Base-by-base conservation (phyloP, 2,329 filamentous ascomycete species). In the Neofusicoccum parvum region DNA sequence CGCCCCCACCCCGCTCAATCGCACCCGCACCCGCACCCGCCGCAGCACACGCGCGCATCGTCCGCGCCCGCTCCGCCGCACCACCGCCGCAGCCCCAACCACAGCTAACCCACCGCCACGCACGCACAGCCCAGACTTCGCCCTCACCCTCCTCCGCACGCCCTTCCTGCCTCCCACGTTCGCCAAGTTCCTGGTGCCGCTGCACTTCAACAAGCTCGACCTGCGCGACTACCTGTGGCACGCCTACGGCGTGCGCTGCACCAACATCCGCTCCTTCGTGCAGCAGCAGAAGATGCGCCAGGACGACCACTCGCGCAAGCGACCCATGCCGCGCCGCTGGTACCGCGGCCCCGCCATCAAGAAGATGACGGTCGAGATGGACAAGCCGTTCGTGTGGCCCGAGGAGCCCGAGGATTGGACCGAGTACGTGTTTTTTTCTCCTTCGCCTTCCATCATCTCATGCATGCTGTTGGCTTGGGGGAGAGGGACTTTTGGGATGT, bases 181-280 rank as follows among this genome's bases (percentile, higher is more conserved):
- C 77, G 95, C 94, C 69, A 90, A 89, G 72, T 99, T 99, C 87
- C 85, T 90, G 73, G 94, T 97, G 37, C 95, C 95, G 11, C 86
- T 98, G 72, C 88, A 87, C 72, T 93, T 97, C 84, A 96, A 92
- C 84, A 99, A 99, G 82, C 90, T 98, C 79, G 95, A 99, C 78
- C 82, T 99, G 48, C 92, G 93, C 78, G 94, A 97, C 82, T 99
- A 98, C 82, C 89, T 99, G 68, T 91, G 87, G 82, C 89, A 96
- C 78, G 86, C 87, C 49, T 99, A 99, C 84, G 85, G 86, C 67
- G 89, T 98, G 68, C 85, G 89, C 69, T 87, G 90, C 63, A 81
- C 87, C 62, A 75, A 84, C 70, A 88, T 98, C 68, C 91, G 94
- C 68, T 93, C 91, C 62, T 94, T 87, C 74, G 87, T 98, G 74